Percentiles rank a stretch among this genome's conserved stretches.
Conservation (phyloP, 345 rosid species). For the Dipteronia dyeriana region DNA sequence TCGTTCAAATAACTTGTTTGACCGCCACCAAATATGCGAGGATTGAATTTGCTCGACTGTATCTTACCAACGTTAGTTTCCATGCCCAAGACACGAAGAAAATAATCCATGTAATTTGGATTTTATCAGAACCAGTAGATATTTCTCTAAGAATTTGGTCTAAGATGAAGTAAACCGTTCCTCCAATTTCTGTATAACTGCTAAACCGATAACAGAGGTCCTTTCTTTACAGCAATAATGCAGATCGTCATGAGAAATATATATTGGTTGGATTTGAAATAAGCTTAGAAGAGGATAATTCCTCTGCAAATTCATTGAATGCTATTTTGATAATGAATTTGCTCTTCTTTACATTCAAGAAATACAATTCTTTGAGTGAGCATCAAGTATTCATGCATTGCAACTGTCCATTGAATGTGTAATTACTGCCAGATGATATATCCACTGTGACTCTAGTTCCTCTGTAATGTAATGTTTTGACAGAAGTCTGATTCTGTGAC, state of each 20-base stretch:
- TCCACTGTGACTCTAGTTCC: constrained; percentile 39
- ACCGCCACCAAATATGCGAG: background rate
- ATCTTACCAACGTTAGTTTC: no score
- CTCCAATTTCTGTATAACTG: no score
- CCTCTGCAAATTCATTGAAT: background rate
- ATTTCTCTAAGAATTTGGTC: no score
- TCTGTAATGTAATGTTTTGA: constrained; percentile 51
- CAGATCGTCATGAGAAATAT: background rate
- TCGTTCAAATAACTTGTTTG: constrained; percentile 6
- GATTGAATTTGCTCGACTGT: no score
- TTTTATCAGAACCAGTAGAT: no score
- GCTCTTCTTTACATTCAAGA: background rate
- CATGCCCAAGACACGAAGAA: no score
- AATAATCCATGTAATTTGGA: no score
- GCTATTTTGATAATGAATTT: background rate
- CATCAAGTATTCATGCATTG: constrained; percentile 38
- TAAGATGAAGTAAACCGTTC: no score
- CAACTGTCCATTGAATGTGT: constrained; percentile 55
- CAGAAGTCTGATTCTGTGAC: constrained; percentile 40
- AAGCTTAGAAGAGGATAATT: background rate
- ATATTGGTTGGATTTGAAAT: background rate
- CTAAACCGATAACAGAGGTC: no score
- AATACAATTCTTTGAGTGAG: background rate
- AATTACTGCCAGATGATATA: constrained; percentile 46
- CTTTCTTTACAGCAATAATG: background rate